Base-by-base conservation (phyloP, 176 grass and related monocot species). In the Phyllostachys edulis region DNA sequence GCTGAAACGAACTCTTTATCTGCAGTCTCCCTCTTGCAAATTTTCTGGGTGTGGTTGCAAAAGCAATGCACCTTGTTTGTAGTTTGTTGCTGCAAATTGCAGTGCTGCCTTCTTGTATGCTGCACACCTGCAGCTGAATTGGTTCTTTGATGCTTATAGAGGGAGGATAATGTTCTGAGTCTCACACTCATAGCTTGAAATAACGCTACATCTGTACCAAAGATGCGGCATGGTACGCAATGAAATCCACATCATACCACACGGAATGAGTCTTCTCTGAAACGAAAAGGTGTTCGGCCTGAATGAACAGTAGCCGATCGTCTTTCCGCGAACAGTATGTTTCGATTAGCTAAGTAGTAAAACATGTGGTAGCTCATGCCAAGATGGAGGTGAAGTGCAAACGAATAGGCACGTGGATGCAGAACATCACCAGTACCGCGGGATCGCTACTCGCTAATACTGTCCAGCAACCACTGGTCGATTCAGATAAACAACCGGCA, bases 1-100 rank as follows among this genome's bases (percentile, higher is more conserved):
- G 45, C 64, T 68, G 23, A 71, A 79, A 71, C 57, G 79, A 67
- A 55, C 47, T 74, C 75, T 61, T 39, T n/a, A 32, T 85, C 61
- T 85, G 54, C 23, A 70, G 71, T 13, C 57, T 49, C 32, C 45
- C 59, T 51, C 26, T 55, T 57, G 65, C 62, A 71, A 54, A 62
- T 76, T 87, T 64, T 40, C 21, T 14, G 9, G 73, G 34, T 56
- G 40, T 26, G 29, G 40, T 38, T 56, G 73, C 32, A 57, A 14
- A 76, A n/a, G 50, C 73, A 76, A 59, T 60, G 52, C 73, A 76
- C 59, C 34, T 2, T 23, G 32, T 18, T 13, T 38, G 73, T 76
- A 9, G 72, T 26, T 51, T 32, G 24, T 2, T 55, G 17, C 72
- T 75, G 72, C 50, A 55, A 21, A 50, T 50, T 5, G 62, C 27